Evolutionary conservation across 176 grass and related monocot species (phyloP).

Genomic region (Lolium multiflorum): DNA sequence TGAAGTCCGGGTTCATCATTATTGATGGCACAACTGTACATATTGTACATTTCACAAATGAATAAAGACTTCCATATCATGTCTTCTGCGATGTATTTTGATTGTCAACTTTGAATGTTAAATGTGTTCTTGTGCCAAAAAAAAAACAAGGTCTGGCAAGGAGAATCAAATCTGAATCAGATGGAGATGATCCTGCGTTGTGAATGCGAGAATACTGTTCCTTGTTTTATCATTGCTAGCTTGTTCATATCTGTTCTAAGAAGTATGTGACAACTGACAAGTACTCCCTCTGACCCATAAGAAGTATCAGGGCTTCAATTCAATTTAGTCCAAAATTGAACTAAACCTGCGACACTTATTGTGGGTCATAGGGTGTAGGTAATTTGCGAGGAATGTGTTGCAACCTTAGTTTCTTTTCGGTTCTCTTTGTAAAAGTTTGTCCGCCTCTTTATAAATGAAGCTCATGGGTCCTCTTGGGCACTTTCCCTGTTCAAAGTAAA

Average conservation of each 20-base stretch:
- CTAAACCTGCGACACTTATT: too few relatives aligned
- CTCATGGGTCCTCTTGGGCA: too few relatives aligned
- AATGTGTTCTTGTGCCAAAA: neutral
- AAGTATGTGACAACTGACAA: too few relatives aligned
- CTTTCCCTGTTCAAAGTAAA: too few relatives aligned
- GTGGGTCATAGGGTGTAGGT: too few relatives aligned
- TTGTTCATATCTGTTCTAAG: neutral
- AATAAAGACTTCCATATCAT: neutral
- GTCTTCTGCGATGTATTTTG: conserved; percentile 27
- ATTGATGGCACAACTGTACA: conserved; percentile 57
- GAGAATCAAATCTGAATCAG: conserved; percentile 21
- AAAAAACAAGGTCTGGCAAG: conserved; percentile 11
- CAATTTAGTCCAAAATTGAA: too few relatives aligned
- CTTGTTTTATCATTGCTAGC: conserved; percentile 1
- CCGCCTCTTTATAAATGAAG: too few relatives aligned
- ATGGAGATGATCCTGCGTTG: neutral
- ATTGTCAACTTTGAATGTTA: conserved; percentile 20
- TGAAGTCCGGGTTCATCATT: conserved; percentile 39
- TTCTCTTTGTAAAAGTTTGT: too few relatives aligned
- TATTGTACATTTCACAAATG: conserved; percentile 43
- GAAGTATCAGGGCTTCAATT: too few relatives aligned
- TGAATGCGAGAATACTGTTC: neutral
- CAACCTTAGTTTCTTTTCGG: too few relatives aligned
- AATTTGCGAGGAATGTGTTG: too few relatives aligned
- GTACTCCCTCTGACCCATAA: too few relatives aligned